Evolutionary conservation across 768 basidiomycete species (phyloP).

Genomic region (Macrocybe gigantea): DNA sequence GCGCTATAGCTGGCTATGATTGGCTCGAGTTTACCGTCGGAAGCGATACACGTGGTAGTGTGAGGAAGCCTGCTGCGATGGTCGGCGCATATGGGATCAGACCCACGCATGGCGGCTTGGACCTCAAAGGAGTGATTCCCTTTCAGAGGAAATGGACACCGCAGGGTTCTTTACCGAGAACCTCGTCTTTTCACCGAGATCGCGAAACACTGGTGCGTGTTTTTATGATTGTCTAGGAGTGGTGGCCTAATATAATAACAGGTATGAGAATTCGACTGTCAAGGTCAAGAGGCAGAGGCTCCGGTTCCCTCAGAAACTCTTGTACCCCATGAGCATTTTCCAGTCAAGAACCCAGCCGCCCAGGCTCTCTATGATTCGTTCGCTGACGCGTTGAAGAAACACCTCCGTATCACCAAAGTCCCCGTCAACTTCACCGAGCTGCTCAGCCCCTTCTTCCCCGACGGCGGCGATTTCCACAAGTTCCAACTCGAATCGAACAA

Average conservation of each 20-base stretch:
- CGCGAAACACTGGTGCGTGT: conserved; percentile 21
- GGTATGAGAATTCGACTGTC: conserved; percentile 26
- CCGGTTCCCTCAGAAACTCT: conserved; percentile 23
- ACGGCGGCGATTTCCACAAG: conserved; percentile 15
- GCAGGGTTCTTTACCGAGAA: conserved; percentile 30
- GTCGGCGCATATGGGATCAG: conserved; percentile 32
- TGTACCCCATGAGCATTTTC: conserved; percentile 32
- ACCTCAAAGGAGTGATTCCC: conserved; percentile 27
- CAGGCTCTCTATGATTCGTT: conserved; percentile 26
- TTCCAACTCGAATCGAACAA: conserved; percentile 25
- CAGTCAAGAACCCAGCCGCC: conserved; percentile 21
- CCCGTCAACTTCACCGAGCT: conserved; percentile 22
- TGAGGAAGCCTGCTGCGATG: conserved; percentile 32
- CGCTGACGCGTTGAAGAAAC: conserved; percentile 14
- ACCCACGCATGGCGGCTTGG: conserved; percentile 25
- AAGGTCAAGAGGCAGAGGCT: conserved; percentile 15
- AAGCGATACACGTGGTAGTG: conserved; percentile 33
- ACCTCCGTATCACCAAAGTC: conserved; percentile 19
- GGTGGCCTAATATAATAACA: conserved; percentile 5
- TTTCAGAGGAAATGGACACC: conserved; percentile 35
- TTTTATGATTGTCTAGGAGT: neutral
- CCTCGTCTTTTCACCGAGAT: conserved; percentile 23
- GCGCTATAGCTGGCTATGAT: conserved; percentile 30
- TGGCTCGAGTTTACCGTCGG: conserved; percentile 34
- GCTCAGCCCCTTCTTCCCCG: conserved; percentile 23